Evolutionary conservation across 352 stramenopile genomes (phyloP).

Genomic region (Pythium dissotocum): DNA sequence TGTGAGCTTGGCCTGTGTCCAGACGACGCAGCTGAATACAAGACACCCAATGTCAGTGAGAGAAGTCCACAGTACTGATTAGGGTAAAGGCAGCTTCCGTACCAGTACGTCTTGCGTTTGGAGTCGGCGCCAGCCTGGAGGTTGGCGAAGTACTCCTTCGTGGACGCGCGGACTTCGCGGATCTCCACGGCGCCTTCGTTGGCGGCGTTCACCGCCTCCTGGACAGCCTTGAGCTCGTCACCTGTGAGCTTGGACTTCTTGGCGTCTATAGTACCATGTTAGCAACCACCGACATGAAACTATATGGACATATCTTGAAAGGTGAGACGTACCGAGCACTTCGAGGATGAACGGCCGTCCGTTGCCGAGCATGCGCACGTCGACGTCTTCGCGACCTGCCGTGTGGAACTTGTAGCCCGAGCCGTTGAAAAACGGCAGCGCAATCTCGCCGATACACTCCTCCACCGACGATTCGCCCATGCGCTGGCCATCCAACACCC

Average conservation of each 20-base stretch:
- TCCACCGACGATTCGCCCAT: conserved; percentile 90
- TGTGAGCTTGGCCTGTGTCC: conserved; percentile 63
- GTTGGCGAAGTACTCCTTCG: conserved; percentile 78
- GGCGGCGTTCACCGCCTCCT: conserved; percentile 64
- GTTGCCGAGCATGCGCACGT: conserved; percentile 97
- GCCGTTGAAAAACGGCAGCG: conserved; percentile 65
- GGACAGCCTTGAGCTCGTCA: conserved; percentile 50
- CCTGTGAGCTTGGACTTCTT: conserved; percentile 69
- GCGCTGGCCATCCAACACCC: conserved; percentile 78
- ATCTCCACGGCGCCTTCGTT: conserved; percentile 80
- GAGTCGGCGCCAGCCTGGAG: conserved; percentile 81
- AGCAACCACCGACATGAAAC: background rate
- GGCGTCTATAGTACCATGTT: conserved; percentile 41
- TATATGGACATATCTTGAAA: background rate
- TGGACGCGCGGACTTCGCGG: conserved; percentile 74
- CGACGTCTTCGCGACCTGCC: conserved; percentile 95
- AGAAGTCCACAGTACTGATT: background rate
- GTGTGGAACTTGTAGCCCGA: conserved; percentile 95
- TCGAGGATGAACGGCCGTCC: conserved; percentile 92
- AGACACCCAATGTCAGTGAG: background rate
- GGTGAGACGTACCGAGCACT: conserved; percentile 44
- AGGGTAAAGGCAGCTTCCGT: conserved; percentile 7
- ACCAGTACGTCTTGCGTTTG: conserved; percentile 90
- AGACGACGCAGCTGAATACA: conserved; percentile 69
- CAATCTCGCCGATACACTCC: conserved; percentile 81